Evolutionary conservation across 805 yeast species (phyloP), one percentile per base, ranked within the genome.

Genomic region (Jamesozyma rosinii): DNA sequence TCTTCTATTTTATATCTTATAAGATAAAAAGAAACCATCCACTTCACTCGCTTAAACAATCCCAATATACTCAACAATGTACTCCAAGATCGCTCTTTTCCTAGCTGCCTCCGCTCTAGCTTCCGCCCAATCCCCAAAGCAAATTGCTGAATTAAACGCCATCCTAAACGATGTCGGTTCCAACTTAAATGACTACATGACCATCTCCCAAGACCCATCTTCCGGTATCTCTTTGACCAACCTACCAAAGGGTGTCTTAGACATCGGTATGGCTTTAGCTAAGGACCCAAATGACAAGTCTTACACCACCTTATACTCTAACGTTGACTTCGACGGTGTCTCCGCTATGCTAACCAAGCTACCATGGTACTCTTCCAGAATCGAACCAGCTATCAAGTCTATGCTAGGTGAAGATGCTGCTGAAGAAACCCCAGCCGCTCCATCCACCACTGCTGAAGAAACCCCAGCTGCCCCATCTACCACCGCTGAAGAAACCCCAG

Each of bases 291-390:
- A 46, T 30, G 66, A 63, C 42, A 53, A 56, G 18, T 53, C 61
- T 19, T 64, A 59, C 55, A 63, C 68, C 42, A 46, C 64, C n/a
- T 47, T 59, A 45, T 63, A 47, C 50, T n/a, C 43, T 17, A 45
- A 51, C 40, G 54, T 65, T 41, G 63, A 64, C 49, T 46, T 55
- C 43, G 41, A 42, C 39, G 55, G 53, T 35, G 60, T 63, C 30
- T 27, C 33, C 9, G 24, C 57, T 5, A 51, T 59, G 47, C 48
- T 63, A 21, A 56, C 66, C 24, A 61, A 54, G 30, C 49, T 64
- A 37, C 63, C 67, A 50, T 64, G 67, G 67, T 64, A 59, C 49
- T 52, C 61, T 27, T 42, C 52, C 38, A 58, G 63, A 49, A 35
- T 60, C 18, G 51, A 48, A 26, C 49, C 56, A 24, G 47, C 36